Base-by-base conservation (phyloP, 257 asterid species). In the Petunia secreta region DNA sequence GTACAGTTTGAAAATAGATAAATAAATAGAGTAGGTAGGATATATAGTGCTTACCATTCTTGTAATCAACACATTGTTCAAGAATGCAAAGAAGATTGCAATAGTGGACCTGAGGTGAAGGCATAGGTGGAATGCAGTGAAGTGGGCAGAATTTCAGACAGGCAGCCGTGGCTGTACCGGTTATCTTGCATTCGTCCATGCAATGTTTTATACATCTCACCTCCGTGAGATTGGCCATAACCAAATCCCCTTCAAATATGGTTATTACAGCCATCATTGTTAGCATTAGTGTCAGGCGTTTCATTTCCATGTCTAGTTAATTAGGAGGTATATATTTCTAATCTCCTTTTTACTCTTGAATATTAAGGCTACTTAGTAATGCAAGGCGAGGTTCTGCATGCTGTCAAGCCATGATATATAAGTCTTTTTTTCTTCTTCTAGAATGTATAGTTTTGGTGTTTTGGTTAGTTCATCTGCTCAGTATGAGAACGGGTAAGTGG, bases 101-200 rank as follows among this genome's bases (percentile, higher is more conserved):
- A 8, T 78, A 48, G 41, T 44, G 37, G 60, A 63, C 64, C 8
- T 11, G 14, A 37, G 63, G 39, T 3, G 75, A n/a, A 4, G 62
- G 81, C 75, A 52, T 2, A 2, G 81, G 81, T 6, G 54, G 81
- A 50, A 16, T 4, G 7, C 81, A 78, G 54, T 78, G 81, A 66
- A 63, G 16, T 25, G 81, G 81, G 15, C 81, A 78, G 64, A 63
- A 78, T 63, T 78, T 78, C 7, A 63, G 63, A 63, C 81, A 78
- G 8, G 81, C 52, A 52, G 64, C 11, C 13, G 38, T n/a, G 8
- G 53, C 40, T 6, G 63, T 36, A 6, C 81, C 81, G 48, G 58
- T 48, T 10, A 14, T 48, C 43, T 57, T 63, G 59, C 81, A 78
- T 63, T 78, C 65, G 5, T 68, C 63, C 81, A 78, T 37, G 63